Base-by-base conservation (phyloP, 306 rosid species). In the Dalbergia cultrata region DNA sequence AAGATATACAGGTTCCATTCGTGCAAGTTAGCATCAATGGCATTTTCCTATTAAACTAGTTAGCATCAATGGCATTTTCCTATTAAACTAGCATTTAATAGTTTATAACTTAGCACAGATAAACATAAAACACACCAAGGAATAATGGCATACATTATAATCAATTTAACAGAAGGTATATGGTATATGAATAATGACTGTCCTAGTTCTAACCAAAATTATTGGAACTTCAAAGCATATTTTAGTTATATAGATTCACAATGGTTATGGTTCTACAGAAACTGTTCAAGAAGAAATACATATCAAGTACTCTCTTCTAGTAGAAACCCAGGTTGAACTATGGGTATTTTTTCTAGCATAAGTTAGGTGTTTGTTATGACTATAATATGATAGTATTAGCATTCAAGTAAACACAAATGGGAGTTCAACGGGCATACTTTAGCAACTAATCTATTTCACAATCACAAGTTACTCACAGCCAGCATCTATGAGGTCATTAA, bases 251-350 rank as follows among this genome's bases (percentile, higher is more conserved):
- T 37, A 62, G 62, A 76, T 76, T 70, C 19, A 52, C 52, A 50
- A 26, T 26, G 31, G 31, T 26, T 26, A 52, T 50, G 81, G 31
- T 22, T 72, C 61, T 33, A 65, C 41, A 61, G 18, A 56, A 21
- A 60, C 21, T 61, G 57, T 72, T 64, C 69, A 35, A 16, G 44
- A 45, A 71, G 58, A 50, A 79, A 71, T n/a, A 61, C 37, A 70
- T 49, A 43, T 43, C 17, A 54, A 18, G 41, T 45, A 26, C 72
- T 60, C 35, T 49, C 35, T 52, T 53, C 52, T 62, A 31, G 70
- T 61, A 71, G 26, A 68, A 56, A 54, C 33, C 45, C 53, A 64
- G 69, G 83, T 49, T 72, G 88, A 76, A 34, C 59, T 33, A 81
- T 43, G 8, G 66, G 80, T 58, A 22, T 26, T n/a, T 47, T 11